These are phyloP conservation scores for Leptographium flavum DNA, from an alignment of 2,329 filamentous ascomycete genomes.

Conservation along the genomic window DNA sequence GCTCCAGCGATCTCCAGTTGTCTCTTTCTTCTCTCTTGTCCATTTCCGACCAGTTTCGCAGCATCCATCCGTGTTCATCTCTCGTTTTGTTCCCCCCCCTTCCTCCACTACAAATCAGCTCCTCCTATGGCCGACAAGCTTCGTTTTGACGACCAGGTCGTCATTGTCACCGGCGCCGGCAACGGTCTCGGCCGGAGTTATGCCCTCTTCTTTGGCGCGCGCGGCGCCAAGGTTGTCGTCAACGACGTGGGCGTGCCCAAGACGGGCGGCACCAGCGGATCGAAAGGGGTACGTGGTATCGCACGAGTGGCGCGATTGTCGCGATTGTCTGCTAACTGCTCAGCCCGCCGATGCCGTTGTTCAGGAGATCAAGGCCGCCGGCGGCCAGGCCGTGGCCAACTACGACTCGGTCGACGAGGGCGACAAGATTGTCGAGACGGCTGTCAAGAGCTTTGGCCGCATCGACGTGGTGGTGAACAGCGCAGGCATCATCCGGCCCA, in stretches of 20 bases:
- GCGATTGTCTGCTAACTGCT: not conserved
- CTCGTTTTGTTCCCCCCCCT: not conserved
- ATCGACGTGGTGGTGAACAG: constrained; percentile 97
- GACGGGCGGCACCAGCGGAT: constrained; percentile 1
- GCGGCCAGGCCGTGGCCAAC: constrained; percentile 94
- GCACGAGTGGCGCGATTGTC: not conserved
- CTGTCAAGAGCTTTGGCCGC: constrained; percentile 67
- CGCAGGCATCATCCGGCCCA: constrained; percentile 83
- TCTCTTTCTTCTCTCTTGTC: no score
- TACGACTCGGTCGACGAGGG: constrained; percentile 92
- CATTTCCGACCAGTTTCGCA: not conserved
- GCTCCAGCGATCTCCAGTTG: no score
- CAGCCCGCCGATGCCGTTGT: constrained; percentile 75
- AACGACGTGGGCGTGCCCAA: constrained; percentile 84
- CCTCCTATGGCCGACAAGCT: constrained; percentile 47
- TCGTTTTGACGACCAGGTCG: constrained; percentile 76
- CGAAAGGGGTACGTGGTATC: constrained; percentile 2
- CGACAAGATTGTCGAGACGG: constrained; percentile 85
- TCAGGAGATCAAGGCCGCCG: constrained; percentile 69
- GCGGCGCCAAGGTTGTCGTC: constrained; percentile 65
- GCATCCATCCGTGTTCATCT: not conserved
- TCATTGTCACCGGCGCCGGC: constrained; percentile 76
- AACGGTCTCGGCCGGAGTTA: constrained; percentile 74
- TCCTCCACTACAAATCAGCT: constrained; percentile 2
- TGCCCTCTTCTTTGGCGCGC: constrained; percentile 76